phyloP scores from a whole-genome alignment of 1,284 basidiomycete genomes.

The Moesziomyces globuligerus region DNA sequence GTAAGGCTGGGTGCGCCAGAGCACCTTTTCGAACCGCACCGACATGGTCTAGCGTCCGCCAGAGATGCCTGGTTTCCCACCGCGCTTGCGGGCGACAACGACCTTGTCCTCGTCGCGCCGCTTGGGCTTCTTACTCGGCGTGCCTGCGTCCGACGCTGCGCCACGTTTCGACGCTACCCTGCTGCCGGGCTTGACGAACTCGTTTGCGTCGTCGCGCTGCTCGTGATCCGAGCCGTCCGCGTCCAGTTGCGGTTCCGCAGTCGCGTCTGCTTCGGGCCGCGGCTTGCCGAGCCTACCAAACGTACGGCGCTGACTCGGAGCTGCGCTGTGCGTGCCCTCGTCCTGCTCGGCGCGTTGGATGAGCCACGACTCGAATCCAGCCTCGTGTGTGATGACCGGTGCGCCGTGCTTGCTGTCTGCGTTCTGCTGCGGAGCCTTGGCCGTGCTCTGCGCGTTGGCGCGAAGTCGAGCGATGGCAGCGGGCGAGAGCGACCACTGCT shows the following conservation, averaged over 20 bases:
- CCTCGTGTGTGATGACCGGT: constrained; percentile 18
- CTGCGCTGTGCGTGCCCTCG: neutral
- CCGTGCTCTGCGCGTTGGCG: constrained; percentile 9
- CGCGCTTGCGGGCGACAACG: constrained; percentile 36
- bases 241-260: constrained; percentile 2
- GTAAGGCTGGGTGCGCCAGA: constrained; percentile 82
- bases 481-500: constrained; percentile 35
- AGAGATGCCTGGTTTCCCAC: constrained; percentile 34
- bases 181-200: constrained; percentile 33
- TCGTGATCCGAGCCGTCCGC: constrained; percentile 6
- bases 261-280: constrained; percentile 5
- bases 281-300: constrained; percentile 26
- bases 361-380: constrained; percentile 46
- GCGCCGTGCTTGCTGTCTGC: neutral
- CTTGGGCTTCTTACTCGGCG: constrained; percentile 1
- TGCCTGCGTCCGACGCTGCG: constrained; percentile 7
- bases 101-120: constrained; percentile 33
- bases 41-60: constrained; percentile 10
- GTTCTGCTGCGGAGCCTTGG: neutral
- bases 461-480: constrained; percentile 30
- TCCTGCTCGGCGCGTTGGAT: constrained; percentile 17
- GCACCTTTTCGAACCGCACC: constrained; percentile 77
- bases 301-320: constrained; percentile 9
- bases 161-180: too few species aligned
- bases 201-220: neutral